Conservation (phyloP, 345 rosid genomes). For the Mercurialis annua region DNA sequence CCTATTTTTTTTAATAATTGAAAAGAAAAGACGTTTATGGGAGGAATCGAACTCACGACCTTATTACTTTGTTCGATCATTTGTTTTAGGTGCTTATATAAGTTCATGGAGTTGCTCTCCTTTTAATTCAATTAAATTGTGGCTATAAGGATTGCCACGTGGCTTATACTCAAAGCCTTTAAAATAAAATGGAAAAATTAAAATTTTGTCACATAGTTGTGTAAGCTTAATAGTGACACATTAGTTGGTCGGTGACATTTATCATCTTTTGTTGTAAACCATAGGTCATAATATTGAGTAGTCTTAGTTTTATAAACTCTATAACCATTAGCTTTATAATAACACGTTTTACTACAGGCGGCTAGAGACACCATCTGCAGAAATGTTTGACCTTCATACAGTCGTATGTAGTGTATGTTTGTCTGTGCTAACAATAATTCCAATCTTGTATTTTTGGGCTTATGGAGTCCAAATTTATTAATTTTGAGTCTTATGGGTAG, state of each 20-base stretch:
- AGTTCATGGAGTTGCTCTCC: slow-evolving; percentile 4
- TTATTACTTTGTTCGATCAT: background rate
- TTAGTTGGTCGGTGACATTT: slow-evolving; percentile 29
- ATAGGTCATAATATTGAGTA: background rate
- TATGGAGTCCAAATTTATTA: too few relatives aligned
- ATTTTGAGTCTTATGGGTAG: too few relatives aligned
- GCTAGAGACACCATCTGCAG: background rate
- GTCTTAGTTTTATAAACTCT: too few relatives aligned
- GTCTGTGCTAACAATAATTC: background rate
- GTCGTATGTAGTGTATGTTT: background rate
- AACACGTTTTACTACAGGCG: background rate
- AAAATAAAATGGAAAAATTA: too few relatives aligned
- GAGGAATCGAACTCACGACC: too few relatives aligned
- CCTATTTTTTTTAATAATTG: background rate
- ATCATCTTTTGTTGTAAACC: slow-evolving; percentile 1
- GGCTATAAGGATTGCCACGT: slow-evolving; percentile 27
- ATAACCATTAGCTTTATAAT: background rate
- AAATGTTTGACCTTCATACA: background rate
- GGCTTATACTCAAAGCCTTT: background rate
- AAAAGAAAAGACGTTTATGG: too few relatives aligned
- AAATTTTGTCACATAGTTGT: background rate
- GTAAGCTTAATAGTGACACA: slow-evolving; percentile 16
- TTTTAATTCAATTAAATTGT: slow-evolving; percentile 1
- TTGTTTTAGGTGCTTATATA: background rate
- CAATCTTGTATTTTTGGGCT: too few relatives aligned